Evolutionary conservation across 1,284 basidiomycete species (phyloP).

Genomic region (Naganishia cerealis): DNA sequence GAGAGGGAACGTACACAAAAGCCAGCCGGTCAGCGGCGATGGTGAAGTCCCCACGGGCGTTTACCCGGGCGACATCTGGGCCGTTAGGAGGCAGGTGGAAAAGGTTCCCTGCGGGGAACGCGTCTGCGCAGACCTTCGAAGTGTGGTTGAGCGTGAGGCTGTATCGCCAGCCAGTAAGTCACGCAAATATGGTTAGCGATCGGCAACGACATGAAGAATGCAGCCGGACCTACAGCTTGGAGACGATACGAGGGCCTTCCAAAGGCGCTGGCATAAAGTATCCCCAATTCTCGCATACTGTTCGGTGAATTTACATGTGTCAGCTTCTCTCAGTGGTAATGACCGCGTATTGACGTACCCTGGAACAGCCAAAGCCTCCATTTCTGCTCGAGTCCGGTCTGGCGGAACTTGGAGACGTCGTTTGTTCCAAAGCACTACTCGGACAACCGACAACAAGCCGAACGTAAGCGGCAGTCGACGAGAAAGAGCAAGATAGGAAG

Average conservation of each 20-base stretch:
- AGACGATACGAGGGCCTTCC: constrained; percentile 47
- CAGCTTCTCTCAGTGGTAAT: constrained; percentile 35
- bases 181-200: constrained; percentile 1
- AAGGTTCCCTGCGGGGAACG: constrained; percentile 75
- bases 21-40: constrained; percentile 76
- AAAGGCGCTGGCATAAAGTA: constrained; percentile 64
- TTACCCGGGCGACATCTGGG: constrained; percentile 78
- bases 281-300: constrained; percentile 83
- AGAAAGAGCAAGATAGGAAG: not conserved
- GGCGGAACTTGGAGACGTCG: constrained; percentile 67
- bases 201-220: not conserved
- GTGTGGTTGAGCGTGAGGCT: constrained; percentile 79
- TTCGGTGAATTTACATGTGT: constrained; percentile 13
- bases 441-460: not conserved
- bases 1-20: constrained; percentile 62
- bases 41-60: constrained; percentile 71
- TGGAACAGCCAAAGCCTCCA: constrained; percentile 92
- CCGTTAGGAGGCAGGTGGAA: constrained; percentile 65
- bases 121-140: constrained; percentile 77
- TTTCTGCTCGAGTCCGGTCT: constrained; percentile 63
- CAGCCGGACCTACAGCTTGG: constrained; percentile 40
- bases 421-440: constrained; percentile 79
- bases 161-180: constrained; percentile 3
- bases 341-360: constrained; percentile 34
- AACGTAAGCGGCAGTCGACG: not conserved